These are phyloP conservation scores for Aspergillus kassunensis DNA, from an alignment of 495 filamentous ascomycete genomes.

Conservation along the genomic window DNA sequence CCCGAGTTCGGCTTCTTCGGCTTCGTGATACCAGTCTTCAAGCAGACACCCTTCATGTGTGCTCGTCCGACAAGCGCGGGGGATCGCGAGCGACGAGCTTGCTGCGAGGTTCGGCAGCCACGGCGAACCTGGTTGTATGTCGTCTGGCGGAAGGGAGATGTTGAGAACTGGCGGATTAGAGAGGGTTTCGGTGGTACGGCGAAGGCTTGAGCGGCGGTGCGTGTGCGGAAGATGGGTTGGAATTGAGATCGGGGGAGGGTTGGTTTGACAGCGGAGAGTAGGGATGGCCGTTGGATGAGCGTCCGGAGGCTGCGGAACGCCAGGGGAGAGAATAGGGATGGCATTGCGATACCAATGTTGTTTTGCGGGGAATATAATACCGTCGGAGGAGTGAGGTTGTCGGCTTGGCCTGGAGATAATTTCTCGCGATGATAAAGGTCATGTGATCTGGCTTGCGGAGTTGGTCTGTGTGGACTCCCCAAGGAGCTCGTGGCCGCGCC, in stretches of 20 bases:
- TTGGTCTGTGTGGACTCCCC: slow-evolving; percentile 24
- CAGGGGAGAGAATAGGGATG: slow-evolving; percentile 35
- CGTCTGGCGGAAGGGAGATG: slow-evolving; percentile 36
- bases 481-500: slow-evolving; percentile 38
- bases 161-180: slow-evolving; percentile 39
- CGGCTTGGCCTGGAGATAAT: slow-evolving; percentile 12
- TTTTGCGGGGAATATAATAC: too few relatives aligned
- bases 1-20: slow-evolving; percentile 99
- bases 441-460: slow-evolving; percentile 27
- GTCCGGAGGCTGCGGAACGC: slow-evolving; percentile 38
- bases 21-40: slow-evolving; percentile 85
- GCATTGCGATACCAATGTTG: slow-evolving; percentile 23
- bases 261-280: slow-evolving; percentile 19
- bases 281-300: slow-evolving; percentile 28
- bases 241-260: slow-evolving; percentile 26
- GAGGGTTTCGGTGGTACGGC: slow-evolving; percentile 6
- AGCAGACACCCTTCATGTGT: slow-evolving; percentile 88
- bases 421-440: slow-evolving; percentile 11
- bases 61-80: slow-evolving; percentile 76
- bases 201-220: slow-evolving; percentile 18
- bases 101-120: slow-evolving; percentile 70
- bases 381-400: not conserved
- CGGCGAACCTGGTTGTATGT: slow-evolving; percentile 57
- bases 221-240: slow-evolving; percentile 35
- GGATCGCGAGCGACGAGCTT: slow-evolving; percentile 75